Percentiles rank a stretch among this genome's conserved stretches.
Conservation (phyloP, 345 rosid genomes). For the Citrus cavaleriei region DNA sequence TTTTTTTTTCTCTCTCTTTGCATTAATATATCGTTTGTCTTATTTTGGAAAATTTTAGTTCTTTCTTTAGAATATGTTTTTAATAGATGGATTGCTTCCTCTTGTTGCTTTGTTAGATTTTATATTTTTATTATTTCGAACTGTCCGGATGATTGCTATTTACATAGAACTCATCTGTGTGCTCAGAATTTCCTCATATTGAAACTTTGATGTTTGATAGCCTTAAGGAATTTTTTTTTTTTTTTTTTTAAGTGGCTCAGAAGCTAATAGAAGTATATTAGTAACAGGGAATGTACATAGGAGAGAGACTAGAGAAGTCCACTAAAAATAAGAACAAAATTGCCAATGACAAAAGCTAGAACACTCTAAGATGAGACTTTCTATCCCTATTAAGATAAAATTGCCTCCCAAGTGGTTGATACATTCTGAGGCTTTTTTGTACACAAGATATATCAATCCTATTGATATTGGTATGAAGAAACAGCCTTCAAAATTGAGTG, state of each 20-base stretch:
- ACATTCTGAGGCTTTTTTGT: not conserved
- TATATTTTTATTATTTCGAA: not conserved
- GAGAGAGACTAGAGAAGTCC: too few relatives aligned
- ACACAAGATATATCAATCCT: not conserved
- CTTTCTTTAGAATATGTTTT: not conserved
- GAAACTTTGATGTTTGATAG: not conserved
- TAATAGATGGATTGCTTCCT: not conserved
- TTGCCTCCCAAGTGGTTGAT: not conserved
- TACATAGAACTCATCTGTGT: not conserved
- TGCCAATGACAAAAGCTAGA: too few relatives aligned
- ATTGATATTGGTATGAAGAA: too few relatives aligned
- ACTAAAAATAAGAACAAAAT: too few relatives aligned
- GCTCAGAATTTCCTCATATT: not conserved
- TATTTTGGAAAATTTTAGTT: not conserved
- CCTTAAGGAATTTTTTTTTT: not conserved
- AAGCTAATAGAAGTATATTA: too few relatives aligned
- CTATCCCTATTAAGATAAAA: too few relatives aligned
- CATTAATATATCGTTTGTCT: not conserved
- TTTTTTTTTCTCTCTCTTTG: not conserved
- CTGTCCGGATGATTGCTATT: not conserved
- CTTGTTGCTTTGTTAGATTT: not conserved
- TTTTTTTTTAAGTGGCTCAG: too few relatives aligned
- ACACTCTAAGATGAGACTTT: too few relatives aligned
- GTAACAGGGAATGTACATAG: too few relatives aligned
- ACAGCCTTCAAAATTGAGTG: too few relatives aligned